A percentile compares a stretch with the other conserved stretches of the same genome.
phyloP scores from a whole-genome alignment of 1,139 yeast species.

The Taphrina sp. region DNA sequence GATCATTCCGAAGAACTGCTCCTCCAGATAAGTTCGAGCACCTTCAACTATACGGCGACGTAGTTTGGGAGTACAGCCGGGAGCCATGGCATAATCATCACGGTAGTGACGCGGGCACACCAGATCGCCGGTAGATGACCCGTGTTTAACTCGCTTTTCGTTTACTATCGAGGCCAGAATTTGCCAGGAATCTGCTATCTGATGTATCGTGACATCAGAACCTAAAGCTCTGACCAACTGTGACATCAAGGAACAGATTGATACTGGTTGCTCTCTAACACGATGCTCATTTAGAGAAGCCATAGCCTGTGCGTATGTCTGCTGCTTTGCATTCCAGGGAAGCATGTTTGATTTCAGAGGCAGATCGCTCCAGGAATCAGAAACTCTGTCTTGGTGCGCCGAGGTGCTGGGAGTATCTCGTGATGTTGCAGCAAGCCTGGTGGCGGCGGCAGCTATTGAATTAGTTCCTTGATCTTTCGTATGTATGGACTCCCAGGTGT shows the following conservation, averaged over 20 bases:
- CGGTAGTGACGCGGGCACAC: constrained; percentile 54
- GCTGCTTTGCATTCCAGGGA: constrained; percentile 19
- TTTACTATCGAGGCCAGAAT: constrained; percentile 42
- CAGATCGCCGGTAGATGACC: constrained; percentile 38
- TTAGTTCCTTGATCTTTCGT: not conserved
- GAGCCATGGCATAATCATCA: constrained; percentile 44
- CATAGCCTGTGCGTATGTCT: constrained; percentile 22
- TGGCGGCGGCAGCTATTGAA: not conserved
- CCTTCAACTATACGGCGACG: constrained; percentile 53
- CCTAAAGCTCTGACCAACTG: constrained; percentile 17
- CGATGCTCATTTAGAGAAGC: constrained; percentile 28
- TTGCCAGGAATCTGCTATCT: constrained; percentile 46
- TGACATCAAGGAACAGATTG: constrained; percentile 18
- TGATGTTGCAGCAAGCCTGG: no score
- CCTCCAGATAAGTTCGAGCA: constrained; percentile 64
- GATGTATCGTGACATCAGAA: constrained; percentile 39
- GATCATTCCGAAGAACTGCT: constrained; percentile 73
- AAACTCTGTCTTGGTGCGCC: not conserved
- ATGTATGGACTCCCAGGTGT: not conserved
- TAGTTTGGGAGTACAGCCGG: constrained; percentile 40
- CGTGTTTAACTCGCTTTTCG: constrained; percentile 39
- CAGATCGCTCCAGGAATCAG: not conserved
- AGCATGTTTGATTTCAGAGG: not conserved
- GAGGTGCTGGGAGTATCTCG: no score
- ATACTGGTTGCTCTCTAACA: constrained; percentile 14